phyloP scores from a whole-genome alignment of 2,329 filamentous ascomycete species.

The Aspergillus glaucus region DNA sequence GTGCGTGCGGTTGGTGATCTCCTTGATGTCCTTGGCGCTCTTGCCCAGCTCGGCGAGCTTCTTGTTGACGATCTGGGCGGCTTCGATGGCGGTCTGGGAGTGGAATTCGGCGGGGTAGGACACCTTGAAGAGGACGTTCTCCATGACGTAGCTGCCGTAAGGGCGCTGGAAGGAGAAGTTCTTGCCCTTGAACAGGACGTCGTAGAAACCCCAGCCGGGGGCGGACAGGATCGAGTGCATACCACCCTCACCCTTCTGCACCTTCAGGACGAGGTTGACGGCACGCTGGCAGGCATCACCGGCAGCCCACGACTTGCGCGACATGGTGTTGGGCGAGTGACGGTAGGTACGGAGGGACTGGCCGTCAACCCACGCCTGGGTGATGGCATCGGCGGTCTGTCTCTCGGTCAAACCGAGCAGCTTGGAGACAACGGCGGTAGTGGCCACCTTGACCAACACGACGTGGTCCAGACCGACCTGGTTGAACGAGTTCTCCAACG shows the following conservation, averaged over 20 bases:
- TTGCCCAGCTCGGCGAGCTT: conserved; percentile 80
- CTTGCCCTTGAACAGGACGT: conserved; percentile 93
- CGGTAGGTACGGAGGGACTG: conserved; percentile 95
- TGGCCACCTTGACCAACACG: conserved; percentile 95
- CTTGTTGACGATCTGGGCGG: conserved; percentile 79
- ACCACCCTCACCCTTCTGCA: conserved; percentile 83
- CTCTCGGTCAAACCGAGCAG: conserved; percentile 84
- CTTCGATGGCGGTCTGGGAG: conserved; percentile 96
- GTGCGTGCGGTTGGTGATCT: conserved; percentile 89
- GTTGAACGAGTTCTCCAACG: conserved; percentile 97
- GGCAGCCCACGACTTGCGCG: conserved; percentile 96
- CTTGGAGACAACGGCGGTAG: conserved; percentile 87
- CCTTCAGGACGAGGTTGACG: conserved; percentile 85
- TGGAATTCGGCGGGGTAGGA: conserved; percentile 98
- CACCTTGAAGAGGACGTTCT: conserved; percentile 99
- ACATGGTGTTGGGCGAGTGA: conserved; percentile 99
- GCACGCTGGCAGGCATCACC: conserved; percentile 96
- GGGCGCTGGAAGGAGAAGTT: conserved; percentile 93
- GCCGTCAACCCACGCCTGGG: conserved; percentile 95
- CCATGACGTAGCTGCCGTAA: conserved; percentile 99
- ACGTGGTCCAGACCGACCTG: conserved; percentile 98
- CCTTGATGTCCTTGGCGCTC: conserved; percentile 87
- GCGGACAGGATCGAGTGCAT: conserved; percentile 89
- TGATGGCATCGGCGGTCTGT: conserved; percentile 91
- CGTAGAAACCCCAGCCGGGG: conserved; percentile 96